Percentiles rank a stretch among this genome's conserved stretches.
Evolutionary conservation across 1,284 basidiomycete species (phyloP).

Genomic region (Ganoderma lingzhi): DNA sequence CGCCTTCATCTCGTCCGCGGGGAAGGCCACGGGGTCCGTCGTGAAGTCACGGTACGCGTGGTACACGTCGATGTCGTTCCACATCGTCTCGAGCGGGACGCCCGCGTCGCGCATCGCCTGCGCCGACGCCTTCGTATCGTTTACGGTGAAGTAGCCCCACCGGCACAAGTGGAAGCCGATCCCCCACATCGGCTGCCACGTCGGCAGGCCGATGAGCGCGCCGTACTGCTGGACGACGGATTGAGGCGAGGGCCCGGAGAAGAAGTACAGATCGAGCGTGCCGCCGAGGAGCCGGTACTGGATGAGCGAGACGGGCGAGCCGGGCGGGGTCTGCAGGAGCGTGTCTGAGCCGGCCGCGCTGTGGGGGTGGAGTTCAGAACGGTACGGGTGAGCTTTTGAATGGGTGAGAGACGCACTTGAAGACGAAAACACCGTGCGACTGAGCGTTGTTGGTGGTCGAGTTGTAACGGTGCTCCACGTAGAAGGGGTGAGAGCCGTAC

Average conservation of each 20-base stretch:
- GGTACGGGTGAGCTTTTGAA: background rate
- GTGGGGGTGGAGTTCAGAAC: background rate
- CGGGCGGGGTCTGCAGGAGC: constrained; percentile 58
- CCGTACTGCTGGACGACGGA: constrained; percentile 76
- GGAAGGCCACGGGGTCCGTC: constrained; percentile 71
- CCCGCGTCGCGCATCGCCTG: constrained; percentile 65
- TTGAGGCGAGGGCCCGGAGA: constrained; percentile 71
- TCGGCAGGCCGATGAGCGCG: constrained; percentile 64
- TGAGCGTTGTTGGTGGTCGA: constrained; percentile 54
- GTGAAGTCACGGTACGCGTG: constrained; percentile 75
- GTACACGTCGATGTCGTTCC: constrained; percentile 83
- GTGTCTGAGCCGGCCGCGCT: constrained; percentile 69
- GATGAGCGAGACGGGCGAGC: constrained; percentile 59
- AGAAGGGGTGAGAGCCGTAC: constrained; percentile 78
- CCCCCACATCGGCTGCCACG: constrained; percentile 73
- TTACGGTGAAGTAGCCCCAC: constrained; percentile 46
- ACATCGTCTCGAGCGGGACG: constrained; percentile 77
- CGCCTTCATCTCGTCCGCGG: constrained; percentile 58
- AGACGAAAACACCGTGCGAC: constrained; percentile 60
- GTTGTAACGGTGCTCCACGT: constrained; percentile 69
- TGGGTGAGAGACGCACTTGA: background rate
- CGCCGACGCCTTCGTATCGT: constrained; percentile 53
- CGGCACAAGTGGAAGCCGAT: constrained; percentile 79
- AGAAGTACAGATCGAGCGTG: constrained; percentile 68
- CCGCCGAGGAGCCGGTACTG: constrained; percentile 76